Base-by-base conservation (phyloP, 345 rosid genomes). In the Zanthoxylum bungeanum region DNA sequence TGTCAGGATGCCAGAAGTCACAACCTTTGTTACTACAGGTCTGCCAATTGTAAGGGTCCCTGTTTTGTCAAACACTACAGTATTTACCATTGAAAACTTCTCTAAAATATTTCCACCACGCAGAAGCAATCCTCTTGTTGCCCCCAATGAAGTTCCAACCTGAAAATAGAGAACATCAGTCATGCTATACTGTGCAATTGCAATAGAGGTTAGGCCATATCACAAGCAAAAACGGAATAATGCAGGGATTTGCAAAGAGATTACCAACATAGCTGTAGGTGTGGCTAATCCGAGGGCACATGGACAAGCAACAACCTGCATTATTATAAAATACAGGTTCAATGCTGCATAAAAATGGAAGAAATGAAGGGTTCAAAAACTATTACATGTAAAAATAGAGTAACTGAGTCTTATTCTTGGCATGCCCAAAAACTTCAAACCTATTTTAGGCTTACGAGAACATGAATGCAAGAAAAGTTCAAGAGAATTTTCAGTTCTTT, bases 231-330 rank as follows among this genome's bases (percentile, higher is more conserved):
- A 60, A 76, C 33, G 64, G 66, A 66, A 61, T 67, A 50, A 1
- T 7, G 64, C n/a, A 52, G 61, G 47, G 44, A n/a, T 73, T 64
- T 59, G 50, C 31, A 72, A 69, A 77, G 72, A 75, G 24, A 47
- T 68, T 87, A 91, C 97, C 88, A 94, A 89, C 86, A 94, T 93
- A 60, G 98, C 98, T 44, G 98, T 94, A 62, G 98, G 98, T 44
- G 98, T 92, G 73, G 98, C 97, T 79, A 94, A 84, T 77, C 98
- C 98, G 67, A 94, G 97, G 70, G 98, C 98, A 80, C 98, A 90
- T 57, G 98, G 98, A 87, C 98, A 94, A 76, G 98, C 97, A 83
- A 92, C 83, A 80, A 94, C 98, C 98, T 94, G 85, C 46, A 72
- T 64, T 73, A 76, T 34, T 73, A 76, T 34, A 44, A 70, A 25